phyloP scores from a whole-genome alignment of 2,329 filamentous ascomycete species.

The Tolypocladium amazonense region DNA sequence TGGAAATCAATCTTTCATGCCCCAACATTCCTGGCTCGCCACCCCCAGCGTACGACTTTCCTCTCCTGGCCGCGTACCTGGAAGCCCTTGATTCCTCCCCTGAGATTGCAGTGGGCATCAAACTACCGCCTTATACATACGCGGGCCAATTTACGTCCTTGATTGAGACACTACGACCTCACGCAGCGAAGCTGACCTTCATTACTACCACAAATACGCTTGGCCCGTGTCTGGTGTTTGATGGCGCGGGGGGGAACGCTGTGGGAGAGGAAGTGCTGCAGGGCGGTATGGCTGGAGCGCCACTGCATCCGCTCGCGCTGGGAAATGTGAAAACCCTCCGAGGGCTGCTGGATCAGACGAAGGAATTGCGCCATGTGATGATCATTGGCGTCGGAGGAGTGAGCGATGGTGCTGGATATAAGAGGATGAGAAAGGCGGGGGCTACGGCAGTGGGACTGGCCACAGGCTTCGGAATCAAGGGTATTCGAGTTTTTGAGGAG shows the following conservation, averaged over 20 bases:
- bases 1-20: constrained; percentile 72
- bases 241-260: constrained; percentile 23
- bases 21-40: constrained; percentile 61
- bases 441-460: constrained; percentile 58
- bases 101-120: constrained; percentile 46
- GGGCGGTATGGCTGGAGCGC: constrained; percentile 62
- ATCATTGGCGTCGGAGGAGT: constrained; percentile 69
- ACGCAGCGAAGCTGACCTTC: constrained; percentile 41
- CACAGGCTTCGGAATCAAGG: constrained; percentile 56
- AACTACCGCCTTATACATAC: constrained; percentile 69
- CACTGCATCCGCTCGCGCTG: constrained; percentile 62
- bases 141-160: constrained; percentile 51
- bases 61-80: constrained; percentile 43
- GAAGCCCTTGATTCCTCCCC: constrained; percentile 27
- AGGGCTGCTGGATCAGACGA: constrained; percentile 40
- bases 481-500: constrained; percentile 49
- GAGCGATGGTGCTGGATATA: constrained; percentile 48
- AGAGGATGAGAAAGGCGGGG: constrained; percentile 56
- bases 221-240: constrained; percentile 54
- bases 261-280: constrained; percentile 31
- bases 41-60: constrained; percentile 56
- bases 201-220: constrained; percentile 66
- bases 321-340: constrained; percentile 67
- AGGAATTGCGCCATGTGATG: constrained; percentile 38
- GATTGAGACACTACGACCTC: constrained; percentile 39